phyloP scores from a whole-genome alignment of 495 filamentous ascomycete genomes.

The Clohesyomyces aquaticus region DNA sequence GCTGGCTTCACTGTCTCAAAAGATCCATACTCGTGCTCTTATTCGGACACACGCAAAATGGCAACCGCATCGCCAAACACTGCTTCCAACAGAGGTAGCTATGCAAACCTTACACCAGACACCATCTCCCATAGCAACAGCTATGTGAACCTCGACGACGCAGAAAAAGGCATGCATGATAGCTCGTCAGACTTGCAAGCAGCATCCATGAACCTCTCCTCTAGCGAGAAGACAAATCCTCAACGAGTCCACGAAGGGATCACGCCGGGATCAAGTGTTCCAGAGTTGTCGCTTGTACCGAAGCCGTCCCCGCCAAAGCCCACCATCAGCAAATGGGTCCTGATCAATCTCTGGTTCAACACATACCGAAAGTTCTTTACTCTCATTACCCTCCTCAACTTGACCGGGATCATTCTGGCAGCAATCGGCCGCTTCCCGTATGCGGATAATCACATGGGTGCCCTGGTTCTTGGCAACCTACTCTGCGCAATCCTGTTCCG shows the following conservation, averaged over 20 bases:
- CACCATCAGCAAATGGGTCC: constrained; percentile 48
- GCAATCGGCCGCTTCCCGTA: constrained; percentile 48
- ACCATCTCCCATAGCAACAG: constrained; percentile 18
- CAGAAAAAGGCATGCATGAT: constrained; percentile 52
- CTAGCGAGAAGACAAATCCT: constrained; percentile 38
- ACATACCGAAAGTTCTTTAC: constrained; percentile 54
- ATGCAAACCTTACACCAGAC: no score
- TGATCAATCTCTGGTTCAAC: constrained; percentile 53
- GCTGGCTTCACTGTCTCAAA: no score
- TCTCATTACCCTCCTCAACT: constrained; percentile 49
- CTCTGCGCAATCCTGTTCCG: constrained; percentile 51
- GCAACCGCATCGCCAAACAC: no score
- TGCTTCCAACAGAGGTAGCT: no score
- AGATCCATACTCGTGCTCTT: no score
- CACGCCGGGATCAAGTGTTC: constrained; percentile 45
- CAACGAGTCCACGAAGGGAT: constrained; percentile 49
- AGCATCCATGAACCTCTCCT: constrained; percentile 38
- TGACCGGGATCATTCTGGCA: constrained; percentile 49
- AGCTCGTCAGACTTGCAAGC: constrained; percentile 40
- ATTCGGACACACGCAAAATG: no score
- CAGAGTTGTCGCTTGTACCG: constrained; percentile 42
- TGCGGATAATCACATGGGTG: constrained; percentile 51
- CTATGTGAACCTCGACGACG: constrained; percentile 44
- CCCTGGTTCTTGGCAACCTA: constrained; percentile 52
- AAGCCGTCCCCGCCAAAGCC: constrained; percentile 40